Conservation (phyloP, 2,329 filamentous ascomycete species). For the Beauveria sp. region DNA sequence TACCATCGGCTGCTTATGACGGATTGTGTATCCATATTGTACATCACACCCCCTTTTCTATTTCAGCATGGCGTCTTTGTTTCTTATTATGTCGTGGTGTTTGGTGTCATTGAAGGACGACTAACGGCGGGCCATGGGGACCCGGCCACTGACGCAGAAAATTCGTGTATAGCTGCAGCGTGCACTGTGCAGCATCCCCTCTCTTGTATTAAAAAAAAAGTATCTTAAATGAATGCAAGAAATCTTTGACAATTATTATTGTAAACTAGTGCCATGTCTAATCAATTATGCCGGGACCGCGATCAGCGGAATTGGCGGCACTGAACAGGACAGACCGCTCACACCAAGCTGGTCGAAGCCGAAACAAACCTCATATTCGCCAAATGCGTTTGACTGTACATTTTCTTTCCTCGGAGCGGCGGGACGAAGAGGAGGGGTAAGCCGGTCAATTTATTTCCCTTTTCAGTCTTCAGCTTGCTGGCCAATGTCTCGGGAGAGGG, state of each 20-base stretch:
- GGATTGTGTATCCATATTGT: conserved; percentile 23
- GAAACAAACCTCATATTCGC: too few relatives aligned
- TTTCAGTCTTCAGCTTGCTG: too few relatives aligned
- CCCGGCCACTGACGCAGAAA: conserved; percentile 13
- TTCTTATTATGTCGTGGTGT: conserved; percentile 16
- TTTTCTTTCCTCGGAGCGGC: too few relatives aligned
- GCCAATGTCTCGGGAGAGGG: too few relatives aligned
- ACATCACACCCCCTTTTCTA: conserved; percentile 23
- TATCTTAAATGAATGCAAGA: conserved; percentile 13
- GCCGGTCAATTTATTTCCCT: too few relatives aligned
- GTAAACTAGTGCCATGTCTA: background rate
- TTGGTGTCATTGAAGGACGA: background rate
- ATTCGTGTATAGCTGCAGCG: conserved; percentile 21
- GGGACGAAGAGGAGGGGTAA: too few relatives aligned
- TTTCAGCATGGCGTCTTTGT: conserved; percentile 30
- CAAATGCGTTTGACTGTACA: too few relatives aligned
- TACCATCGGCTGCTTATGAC: background rate
- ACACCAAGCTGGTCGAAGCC: too few relatives aligned
- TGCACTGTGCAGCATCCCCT: conserved; percentile 28
- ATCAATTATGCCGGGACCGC: background rate
- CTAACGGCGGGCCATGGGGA: conserved; percentile 5
- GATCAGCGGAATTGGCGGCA: too few relatives aligned
- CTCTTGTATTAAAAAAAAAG: conserved; percentile 27
- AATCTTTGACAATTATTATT: background rate
- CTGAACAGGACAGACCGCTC: too few relatives aligned